These are phyloP conservation scores for Leptographium flavum DNA, from an alignment of 2,329 filamentous ascomycete species.

Conservation along the genomic window DNA sequence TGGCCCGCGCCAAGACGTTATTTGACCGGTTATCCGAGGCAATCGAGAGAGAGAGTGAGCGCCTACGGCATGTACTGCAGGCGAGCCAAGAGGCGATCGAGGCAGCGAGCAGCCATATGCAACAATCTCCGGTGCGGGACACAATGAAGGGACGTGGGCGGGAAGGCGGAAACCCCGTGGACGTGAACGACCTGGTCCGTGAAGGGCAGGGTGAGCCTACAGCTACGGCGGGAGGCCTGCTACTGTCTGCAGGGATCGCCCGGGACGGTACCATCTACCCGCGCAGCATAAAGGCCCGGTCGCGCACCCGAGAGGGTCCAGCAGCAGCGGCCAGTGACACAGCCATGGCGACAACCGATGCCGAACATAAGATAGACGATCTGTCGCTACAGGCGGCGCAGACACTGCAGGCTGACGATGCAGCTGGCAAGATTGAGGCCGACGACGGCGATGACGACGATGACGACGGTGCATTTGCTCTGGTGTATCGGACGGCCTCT, in stretches of 20 bases:
- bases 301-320: not conserved
- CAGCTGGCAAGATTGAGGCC: not conserved
- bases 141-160: not conserved
- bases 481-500: conserved; percentile 11
- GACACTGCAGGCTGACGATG: not conserved
- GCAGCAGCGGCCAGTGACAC: not conserved
- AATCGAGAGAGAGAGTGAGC: conserved; percentile 2
- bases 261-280: not conserved
- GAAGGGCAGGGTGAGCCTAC: not conserved
- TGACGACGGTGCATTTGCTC: conserved; percentile 2
- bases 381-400: conserved; percentile 1
- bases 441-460: not conserved
- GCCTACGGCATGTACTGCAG: not conserved
- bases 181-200: conserved; percentile 1
- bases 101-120: not conserved
- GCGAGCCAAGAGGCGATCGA: too few relatives aligned
- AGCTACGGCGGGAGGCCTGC: not conserved
- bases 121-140: not conserved
- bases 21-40: conserved; percentile 2
- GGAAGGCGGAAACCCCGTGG: not conserved
- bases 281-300: not conserved
- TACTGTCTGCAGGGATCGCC: too few relatives aligned
- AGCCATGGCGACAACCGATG: not conserved
- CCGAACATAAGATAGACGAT: not conserved
- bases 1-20: conserved; percentile 3